Percentiles rank a stretch among this genome's conserved stretches.
These are phyloP conservation scores for Boletus rubroflammeus DNA, from an alignment of 768 basidiomycete genomes.

Conservation along the genomic window DNA sequence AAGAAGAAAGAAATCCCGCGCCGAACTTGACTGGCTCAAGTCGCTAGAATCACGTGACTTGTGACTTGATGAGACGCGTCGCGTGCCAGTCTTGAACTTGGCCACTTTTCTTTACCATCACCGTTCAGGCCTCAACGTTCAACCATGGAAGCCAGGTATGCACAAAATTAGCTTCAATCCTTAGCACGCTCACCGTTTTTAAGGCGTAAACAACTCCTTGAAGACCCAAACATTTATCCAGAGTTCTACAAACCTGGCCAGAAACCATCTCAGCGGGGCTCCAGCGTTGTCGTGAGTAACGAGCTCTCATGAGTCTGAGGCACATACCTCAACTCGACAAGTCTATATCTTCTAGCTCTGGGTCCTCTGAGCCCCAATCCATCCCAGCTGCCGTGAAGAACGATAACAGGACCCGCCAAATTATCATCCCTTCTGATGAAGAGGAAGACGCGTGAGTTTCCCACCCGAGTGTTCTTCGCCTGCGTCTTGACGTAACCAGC, in stretches of 20 bases:
- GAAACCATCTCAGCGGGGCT: constrained; percentile 5
- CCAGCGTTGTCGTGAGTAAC: constrained; percentile 24
- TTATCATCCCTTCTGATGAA: constrained; percentile 35
- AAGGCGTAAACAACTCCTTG: constrained; percentile 28
- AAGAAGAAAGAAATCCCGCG: not conserved
- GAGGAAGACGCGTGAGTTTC: constrained; percentile 16
- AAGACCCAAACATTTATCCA: constrained; percentile 27
- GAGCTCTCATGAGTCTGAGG: not conserved
- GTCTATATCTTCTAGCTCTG: constrained; percentile 26
- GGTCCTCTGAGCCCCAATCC: constrained; percentile 21
- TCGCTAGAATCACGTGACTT: constrained; percentile 16
- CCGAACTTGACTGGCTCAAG: no score
- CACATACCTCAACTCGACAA: not conserved
- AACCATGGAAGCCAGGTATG: constrained; percentile 29
- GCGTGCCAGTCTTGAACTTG: no score
- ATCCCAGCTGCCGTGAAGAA: constrained; percentile 4
- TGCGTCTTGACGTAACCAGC: constrained; percentile 8
- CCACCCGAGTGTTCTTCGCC: not conserved
- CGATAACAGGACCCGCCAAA: constrained; percentile 5
- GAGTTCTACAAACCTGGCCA: constrained; percentile 27
- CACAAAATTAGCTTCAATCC: no score
- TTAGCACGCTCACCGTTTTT: not conserved
- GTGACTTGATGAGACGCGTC: constrained; percentile 20
- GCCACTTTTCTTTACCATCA: not conserved
- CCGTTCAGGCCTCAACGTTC: not conserved